Conservation (phyloP, 257 asterid species). For the Nicotiana otophora region DNA sequence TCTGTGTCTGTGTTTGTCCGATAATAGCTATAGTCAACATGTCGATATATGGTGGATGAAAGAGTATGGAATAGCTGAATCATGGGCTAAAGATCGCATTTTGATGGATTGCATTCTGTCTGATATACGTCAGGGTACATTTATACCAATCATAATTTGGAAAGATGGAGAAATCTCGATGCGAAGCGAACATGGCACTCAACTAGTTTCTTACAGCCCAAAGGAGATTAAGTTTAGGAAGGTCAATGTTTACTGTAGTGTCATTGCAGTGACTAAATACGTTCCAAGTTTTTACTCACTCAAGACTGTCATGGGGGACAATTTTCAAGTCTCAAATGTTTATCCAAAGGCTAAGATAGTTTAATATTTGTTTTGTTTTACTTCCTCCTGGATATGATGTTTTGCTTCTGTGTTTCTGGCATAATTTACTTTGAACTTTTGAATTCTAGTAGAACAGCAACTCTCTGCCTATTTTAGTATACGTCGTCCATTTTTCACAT, state of each 20-base stretch:
- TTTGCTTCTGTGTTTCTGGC: too few relatives aligned
- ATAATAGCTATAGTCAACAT: neutral
- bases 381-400: too few relatives aligned
- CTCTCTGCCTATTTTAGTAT: too few relatives aligned
- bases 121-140: neutral
- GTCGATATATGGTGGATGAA: conserved; percentile 1
- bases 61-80: neutral
- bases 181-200: neutral
- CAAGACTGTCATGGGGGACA: too few relatives aligned
- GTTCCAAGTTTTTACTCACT: too few relatives aligned
- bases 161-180: neutral
- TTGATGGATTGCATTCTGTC: neutral
- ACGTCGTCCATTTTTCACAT: too few relatives aligned
- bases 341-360: too few relatives aligned
- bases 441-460: too few relatives aligned
- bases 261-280: too few relatives aligned
- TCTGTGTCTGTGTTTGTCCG: neutral
- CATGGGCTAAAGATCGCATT: neutral
- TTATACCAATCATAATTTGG: neutral
- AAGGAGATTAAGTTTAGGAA: neutral
- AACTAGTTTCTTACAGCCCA: neutral
- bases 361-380: too few relatives aligned
- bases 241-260: neutral
- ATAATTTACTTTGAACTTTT: too few relatives aligned
- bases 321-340: too few relatives aligned